phyloP scores from a whole-genome alignment of 2,329 filamentous ascomycete species.

The Aspergillus fructus region DNA sequence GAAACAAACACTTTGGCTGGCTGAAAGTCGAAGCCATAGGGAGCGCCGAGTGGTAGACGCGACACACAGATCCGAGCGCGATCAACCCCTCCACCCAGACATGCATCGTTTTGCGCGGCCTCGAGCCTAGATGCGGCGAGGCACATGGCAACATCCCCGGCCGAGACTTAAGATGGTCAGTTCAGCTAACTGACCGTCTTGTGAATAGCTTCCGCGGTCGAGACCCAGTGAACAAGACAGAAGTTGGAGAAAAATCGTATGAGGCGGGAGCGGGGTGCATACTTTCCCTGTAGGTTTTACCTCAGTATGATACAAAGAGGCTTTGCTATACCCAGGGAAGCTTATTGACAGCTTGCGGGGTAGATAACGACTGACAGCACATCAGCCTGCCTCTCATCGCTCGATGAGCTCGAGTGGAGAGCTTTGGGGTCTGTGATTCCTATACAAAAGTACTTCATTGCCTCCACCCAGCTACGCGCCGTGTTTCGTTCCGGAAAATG shows the following conservation, averaged over 20 bases:
- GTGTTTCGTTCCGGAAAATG: too few species aligned
- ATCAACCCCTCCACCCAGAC: constrained; percentile 6
- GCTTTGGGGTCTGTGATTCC: too few species aligned
- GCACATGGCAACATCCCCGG: neutral
- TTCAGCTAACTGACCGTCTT: neutral
- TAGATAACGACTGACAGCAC: constrained; percentile 4
- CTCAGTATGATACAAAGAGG: neutral
- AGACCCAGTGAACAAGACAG: neutral
- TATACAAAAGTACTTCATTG: neutral
- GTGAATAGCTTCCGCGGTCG: constrained; percentile 1
- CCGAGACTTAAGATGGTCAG: neutral
- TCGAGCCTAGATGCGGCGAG: neutral
- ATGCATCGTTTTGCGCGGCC: neutral
- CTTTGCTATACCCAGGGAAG: neutral
- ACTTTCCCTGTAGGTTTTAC: neutral
- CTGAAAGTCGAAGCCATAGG: neutral
- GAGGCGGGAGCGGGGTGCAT: constrained; percentile 7
- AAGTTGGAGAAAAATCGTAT: neutral
- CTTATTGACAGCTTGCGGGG: constrained; percentile 6
- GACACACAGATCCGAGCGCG: constrained; percentile 11
- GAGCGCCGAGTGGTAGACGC: neutral
- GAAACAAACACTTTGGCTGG: neutral
- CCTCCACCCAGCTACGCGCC: neutral
- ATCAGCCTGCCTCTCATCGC: neutral
- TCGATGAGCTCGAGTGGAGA: neutral